Percentiles rank a stretch among this genome's conserved stretches.
Evolutionary conservation across 768 basidiomycete species (phyloP).

Genomic region (Boletales sp.): DNA sequence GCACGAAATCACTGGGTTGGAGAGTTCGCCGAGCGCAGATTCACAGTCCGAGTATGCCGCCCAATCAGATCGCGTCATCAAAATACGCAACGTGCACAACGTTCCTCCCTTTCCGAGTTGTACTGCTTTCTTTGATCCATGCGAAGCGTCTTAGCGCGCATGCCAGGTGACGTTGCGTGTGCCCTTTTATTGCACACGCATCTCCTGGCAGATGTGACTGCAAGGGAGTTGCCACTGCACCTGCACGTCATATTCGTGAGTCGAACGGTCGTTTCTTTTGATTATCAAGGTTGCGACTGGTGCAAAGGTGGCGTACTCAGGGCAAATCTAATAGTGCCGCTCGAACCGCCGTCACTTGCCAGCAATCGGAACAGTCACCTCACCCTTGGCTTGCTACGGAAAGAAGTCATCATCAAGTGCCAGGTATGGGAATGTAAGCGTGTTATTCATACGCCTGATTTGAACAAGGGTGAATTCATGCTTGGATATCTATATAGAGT

Average conservation of each 20-base stretch:
- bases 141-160: conserved; percentile 20
- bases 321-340: conserved; percentile 9
- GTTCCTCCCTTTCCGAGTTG: conserved; percentile 12
- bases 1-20: neutral
- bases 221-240: conserved; percentile 24
- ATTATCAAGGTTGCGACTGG: conserved; percentile 13
- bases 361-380: conserved; percentile 1
- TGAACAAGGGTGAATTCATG: conserved; percentile 1
- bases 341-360: conserved; percentile 8
- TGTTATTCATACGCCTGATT: conserved; percentile 2
- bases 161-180: conserved; percentile 19
- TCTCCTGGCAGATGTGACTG: conserved; percentile 12
- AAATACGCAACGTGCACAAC: conserved; percentile 22
- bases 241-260: conserved; percentile 16
- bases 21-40: conserved; percentile 21
- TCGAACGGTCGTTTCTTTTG: conserved; percentile 7
- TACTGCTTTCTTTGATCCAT: conserved; percentile 20
- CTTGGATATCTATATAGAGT: conserved; percentile 10
- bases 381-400: neutral
- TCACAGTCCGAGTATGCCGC: conserved; percentile 14
- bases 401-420: conserved; percentile 2
- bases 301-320: conserved; percentile 21
- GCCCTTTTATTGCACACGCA: conserved; percentile 12
- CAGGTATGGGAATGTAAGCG: conserved; percentile 7
- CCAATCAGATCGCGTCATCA: conserved; percentile 20